These are phyloP conservation scores for Diaporthe sp. DNA, from an alignment of 2,329 filamentous ascomycete genomes.

Conservation along the genomic window DNA sequence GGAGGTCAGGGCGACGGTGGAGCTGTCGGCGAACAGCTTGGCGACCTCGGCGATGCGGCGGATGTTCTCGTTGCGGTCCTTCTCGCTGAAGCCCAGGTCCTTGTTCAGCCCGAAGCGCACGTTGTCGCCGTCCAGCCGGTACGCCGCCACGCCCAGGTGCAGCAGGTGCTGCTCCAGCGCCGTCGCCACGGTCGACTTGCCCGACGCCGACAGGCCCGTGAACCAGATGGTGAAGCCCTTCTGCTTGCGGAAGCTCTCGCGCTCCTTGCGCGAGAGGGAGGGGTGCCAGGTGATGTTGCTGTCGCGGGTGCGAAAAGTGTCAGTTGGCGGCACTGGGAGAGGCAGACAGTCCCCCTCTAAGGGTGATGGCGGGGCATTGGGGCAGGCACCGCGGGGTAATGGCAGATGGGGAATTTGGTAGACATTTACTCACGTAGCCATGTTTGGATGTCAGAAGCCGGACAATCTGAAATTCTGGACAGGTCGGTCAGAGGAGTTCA, in stretches of 20 bases:
- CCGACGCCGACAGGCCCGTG: constrained; percentile 94
- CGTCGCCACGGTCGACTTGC: constrained; percentile 97
- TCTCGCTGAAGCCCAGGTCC: constrained; percentile 93
- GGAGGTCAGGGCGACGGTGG: constrained; percentile 89
- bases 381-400: constrained; percentile 19
- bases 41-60: constrained; percentile 96
- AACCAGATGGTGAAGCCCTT: constrained; percentile 97
- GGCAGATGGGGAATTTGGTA: not conserved
- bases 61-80: constrained; percentile 98
- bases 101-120: constrained; percentile 98
- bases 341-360: constrained; percentile 13
- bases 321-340: constrained; percentile 21
- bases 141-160: constrained; percentile 84
- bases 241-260: constrained; percentile 82
- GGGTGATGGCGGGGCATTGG: constrained; percentile 45
- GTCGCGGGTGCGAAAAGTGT: constrained; percentile 42
- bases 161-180: constrained; percentile 97
- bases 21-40: constrained; percentile 94
- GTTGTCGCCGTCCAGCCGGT: constrained; percentile 98
- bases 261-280: constrained; percentile 83
- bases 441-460: constrained; percentile 21
- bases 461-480: constrained; percentile 14
- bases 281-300: constrained; percentile 95
- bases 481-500: not conserved
- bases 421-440: constrained; percentile 46